Base-by-base conservation (phyloP, 192 early-diverging fungal genomes). In the Backusella luteola region DNA sequence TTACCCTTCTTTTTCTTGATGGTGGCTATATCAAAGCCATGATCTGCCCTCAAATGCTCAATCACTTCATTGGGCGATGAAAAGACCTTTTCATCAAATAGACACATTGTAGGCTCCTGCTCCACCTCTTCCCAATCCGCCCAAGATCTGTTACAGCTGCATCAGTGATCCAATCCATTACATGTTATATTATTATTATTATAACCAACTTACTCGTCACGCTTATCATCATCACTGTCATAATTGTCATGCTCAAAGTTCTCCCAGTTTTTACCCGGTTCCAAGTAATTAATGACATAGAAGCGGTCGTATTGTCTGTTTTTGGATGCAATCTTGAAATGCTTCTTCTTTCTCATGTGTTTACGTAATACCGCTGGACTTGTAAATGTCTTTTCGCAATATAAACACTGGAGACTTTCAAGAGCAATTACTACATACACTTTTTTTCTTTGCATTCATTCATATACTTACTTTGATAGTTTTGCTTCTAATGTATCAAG, bases 291-390 rank as follows among this genome's bases (percentile, higher is more conserved):
- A 75, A 96, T 91, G 26, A 98, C 91, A 78, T 97, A 98, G 84
- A 96, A 98, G 23, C 93, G 91, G 80, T 98, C 96, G 56, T 98
- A 98, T 44, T 93, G 86, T 59, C 89, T 89, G 85, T 98, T 98
- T 35, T 90, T 90, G 26, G 96, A 89, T 73, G 92, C 94, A 81
- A 98, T 95, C 83, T 95, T 94, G 82, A 98, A 98, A 83, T 98
- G 96, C 86, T 95, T 97, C 91, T 97, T 98, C 84, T 98, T 98
- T 78, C 96, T 93, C 96, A 98, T 98, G 73, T 98, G 96, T 83
- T 96, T 95, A 70, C 96, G 89, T 76, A 98, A 85, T 23, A 97
- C 95, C 0, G 94, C 93, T 12, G 90, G 85, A 12, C 93, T 91
- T 23, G 93, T 95, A 80, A 97, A 98, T 17, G 88, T 92, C 84